phyloP scores from a whole-genome alignment of 1,139 yeast genomes.

The Pichia sp. region DNA sequence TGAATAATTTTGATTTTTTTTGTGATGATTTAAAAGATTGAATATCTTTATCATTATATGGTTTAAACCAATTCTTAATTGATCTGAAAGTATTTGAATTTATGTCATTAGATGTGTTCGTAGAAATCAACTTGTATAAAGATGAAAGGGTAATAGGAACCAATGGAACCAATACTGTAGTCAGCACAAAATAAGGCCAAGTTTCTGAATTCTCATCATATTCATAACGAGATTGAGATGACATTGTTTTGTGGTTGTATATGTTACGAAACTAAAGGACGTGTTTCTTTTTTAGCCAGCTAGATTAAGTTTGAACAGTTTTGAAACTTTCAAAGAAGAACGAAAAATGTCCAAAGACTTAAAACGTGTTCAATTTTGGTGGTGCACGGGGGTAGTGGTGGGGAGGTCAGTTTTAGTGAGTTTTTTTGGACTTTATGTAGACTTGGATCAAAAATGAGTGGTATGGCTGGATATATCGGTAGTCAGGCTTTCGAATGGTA shows the following conservation, averaged over 20 bases:
- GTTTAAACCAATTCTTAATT: constrained; percentile 23
- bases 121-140: not conserved
- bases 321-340: not conserved
- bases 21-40: constrained; percentile 34
- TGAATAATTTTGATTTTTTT: constrained; percentile 35
- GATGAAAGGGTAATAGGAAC: constrained; percentile 57
- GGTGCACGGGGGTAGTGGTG: constrained; percentile 1
- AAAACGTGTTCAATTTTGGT: constrained; percentile 1
- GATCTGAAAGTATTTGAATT: constrained; percentile 10
- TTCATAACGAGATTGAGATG: constrained; percentile 44
- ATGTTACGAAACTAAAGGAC: not conserved
- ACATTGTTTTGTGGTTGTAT: constrained; percentile 15
- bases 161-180: constrained; percentile 59
- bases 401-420: not conserved
- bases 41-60: constrained; percentile 41
- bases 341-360: not conserved
- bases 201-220: constrained; percentile 92
- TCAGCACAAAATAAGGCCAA: constrained; percentile 90
- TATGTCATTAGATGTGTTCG: constrained; percentile 1
- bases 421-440: not conserved
- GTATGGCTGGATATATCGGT: not conserved
- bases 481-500: not conserved
- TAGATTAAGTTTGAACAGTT: not conserved
- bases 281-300: not conserved
- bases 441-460: not conserved